Conservation (phyloP, 2,329 filamentous ascomycete genomes). For the Fusarium euwallaceae region DNA sequence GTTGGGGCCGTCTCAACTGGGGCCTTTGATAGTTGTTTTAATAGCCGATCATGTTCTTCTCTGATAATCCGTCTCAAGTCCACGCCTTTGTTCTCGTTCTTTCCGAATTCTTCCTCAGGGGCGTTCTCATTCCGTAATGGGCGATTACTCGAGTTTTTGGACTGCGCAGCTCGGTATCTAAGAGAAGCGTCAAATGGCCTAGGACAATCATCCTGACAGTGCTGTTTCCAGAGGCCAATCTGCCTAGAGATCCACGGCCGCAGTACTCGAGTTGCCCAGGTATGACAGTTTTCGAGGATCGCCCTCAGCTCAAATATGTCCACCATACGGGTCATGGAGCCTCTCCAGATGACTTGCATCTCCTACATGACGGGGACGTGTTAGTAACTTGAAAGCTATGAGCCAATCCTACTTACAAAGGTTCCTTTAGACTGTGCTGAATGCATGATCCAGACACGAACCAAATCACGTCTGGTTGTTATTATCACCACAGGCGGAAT, state of each 20-base stretch:
- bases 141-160: background rate
- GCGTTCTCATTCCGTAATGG: background rate
- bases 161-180: background rate
- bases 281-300: constrained; percentile 36
- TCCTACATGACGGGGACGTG: constrained; percentile 4
- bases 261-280: constrained; percentile 29
- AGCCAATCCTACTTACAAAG: constrained; percentile 10
- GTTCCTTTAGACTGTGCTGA: constrained; percentile 5
- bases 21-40: background rate
- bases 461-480: constrained; percentile 20
- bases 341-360: constrained; percentile 35
- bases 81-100: background rate
- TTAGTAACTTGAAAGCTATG: background rate
- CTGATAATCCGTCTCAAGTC: constrained; percentile 6
- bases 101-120: too few relatives aligned
- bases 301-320: constrained; percentile 26
- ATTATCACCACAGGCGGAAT: constrained; percentile 27
- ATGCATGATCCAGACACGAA: constrained; percentile 33
- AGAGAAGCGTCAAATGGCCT: constrained; percentile 3
- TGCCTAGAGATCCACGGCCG: constrained; percentile 33
- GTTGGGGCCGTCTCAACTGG: background rate
- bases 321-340: constrained; percentile 25
- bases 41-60: constrained; percentile 15
- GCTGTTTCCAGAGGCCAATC: constrained; percentile 30
- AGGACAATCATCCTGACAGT: background rate